These are phyloP conservation scores for Exobasidium cylindrosporum DNA, from an alignment of 1,284 basidiomycete species.

Conservation along the genomic window DNA sequence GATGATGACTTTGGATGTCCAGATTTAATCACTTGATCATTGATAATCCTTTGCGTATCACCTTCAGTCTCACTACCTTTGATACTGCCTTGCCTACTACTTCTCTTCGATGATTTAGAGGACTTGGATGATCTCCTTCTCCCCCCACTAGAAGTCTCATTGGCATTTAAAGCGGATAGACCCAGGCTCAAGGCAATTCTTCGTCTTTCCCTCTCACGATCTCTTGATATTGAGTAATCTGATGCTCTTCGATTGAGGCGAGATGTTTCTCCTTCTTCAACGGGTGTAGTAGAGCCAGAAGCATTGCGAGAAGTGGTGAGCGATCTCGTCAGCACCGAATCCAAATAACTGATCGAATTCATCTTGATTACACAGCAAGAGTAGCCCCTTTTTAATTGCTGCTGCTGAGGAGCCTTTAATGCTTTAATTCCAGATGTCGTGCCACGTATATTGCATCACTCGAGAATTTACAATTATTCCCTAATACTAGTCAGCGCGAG, in stretches of 20 bases:
- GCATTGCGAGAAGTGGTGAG: conserved; percentile 16
- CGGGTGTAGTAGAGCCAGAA: conserved; percentile 6
- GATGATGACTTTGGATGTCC: conserved; percentile 11
- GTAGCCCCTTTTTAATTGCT: too few species aligned
- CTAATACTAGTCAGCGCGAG: too few species aligned
- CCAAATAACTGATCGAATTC: conserved; percentile 47
- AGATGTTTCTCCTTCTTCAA: neutral
- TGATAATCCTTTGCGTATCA: neutral
- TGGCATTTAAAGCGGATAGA: neutral
- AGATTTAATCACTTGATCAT: neutral
- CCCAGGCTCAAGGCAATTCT: conserved; percentile 4
- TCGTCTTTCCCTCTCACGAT: conserved; percentile 5
- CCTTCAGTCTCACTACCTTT: conserved; percentile 3
- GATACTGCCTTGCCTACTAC: conserved; percentile 4
- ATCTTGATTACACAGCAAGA: too few species aligned
- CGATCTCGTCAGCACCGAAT: conserved; percentile 41
- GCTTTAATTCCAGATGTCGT: too few species aligned
- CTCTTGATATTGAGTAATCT: conserved; percentile 12
- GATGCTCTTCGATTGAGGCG: conserved; percentile 8
- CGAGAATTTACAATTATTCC: too few species aligned
- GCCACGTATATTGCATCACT: too few species aligned
- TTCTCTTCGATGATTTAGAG: conserved; percentile 1
- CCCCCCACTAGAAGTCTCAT: neutral
- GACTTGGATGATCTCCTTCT: neutral
- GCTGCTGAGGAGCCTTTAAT: too few species aligned